A percentile compares a stretch with the other conserved stretches of the same genome.
Evolutionary conservation across 2,329 filamentous ascomycete genomes (phyloP).

Genomic region (Fusarium sp.): DNA sequence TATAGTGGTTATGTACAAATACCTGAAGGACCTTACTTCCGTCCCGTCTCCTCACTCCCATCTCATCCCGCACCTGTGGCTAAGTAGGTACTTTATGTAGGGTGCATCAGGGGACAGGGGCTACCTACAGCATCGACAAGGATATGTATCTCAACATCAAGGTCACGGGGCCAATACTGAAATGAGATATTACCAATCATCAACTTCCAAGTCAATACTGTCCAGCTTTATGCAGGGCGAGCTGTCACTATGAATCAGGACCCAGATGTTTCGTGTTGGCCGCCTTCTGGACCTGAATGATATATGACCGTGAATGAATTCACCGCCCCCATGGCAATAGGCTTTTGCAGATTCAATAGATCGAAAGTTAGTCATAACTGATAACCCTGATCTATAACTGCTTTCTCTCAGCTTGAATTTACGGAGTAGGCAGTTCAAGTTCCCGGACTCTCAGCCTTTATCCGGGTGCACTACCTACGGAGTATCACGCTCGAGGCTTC

Average conservation of each 20-base stretch:
- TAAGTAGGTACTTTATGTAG: neutral
- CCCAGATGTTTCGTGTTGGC: constrained; percentile 13
- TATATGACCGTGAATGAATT: constrained; percentile 8
- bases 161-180: constrained; percentile 23
- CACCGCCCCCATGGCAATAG: constrained; percentile 13
- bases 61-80: constrained; percentile 3
- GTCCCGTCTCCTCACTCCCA: neutral
- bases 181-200: constrained; percentile 32
- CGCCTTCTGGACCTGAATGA: neutral
- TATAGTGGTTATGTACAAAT: neutral
- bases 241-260: constrained; percentile 24
- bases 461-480: neutral
- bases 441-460: neutral
- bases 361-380: neutral
- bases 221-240: constrained; percentile 33
- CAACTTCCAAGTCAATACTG: constrained; percentile 16
- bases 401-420: neutral
- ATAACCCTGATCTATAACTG: neutral
- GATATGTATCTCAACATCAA: constrained; percentile 5
- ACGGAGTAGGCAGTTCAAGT: neutral
- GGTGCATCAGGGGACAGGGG: constrained; percentile 15
- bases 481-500: neutral
- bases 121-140: constrained; percentile 14
- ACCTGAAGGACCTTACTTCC: neutral
- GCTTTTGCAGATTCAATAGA: neutral